Evolutionary conservation across 805 yeast species (phyloP).

Genomic region (Wickerhamomyces sydowiorum): DNA sequence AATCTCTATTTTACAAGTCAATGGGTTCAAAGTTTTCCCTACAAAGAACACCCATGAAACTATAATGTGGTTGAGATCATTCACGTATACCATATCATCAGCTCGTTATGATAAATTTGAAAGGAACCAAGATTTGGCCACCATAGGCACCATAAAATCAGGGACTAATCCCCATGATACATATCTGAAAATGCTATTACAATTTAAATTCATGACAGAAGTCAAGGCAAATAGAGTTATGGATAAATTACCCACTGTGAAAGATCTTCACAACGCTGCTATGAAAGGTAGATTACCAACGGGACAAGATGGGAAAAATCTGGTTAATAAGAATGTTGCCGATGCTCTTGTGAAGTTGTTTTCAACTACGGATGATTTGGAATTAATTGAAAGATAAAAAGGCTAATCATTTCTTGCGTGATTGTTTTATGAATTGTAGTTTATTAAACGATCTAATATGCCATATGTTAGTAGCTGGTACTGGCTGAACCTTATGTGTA

Average conservation of each 20-base stretch:
- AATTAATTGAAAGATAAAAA: constrained; percentile 16
- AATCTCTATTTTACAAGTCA: constrained; percentile 40
- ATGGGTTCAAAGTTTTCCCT: constrained; percentile 45
- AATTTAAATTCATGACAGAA: constrained; percentile 53
- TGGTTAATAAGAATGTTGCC: constrained; percentile 48
- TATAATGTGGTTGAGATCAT: constrained; percentile 46
- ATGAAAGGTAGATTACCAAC: constrained; percentile 29
- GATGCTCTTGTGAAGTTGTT: constrained; percentile 41
- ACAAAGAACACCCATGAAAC: constrained; percentile 42
- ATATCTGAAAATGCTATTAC: constrained; percentile 43
- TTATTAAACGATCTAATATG: constrained; percentile 14
- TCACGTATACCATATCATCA: constrained; percentile 49
- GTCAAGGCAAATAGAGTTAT: constrained; percentile 41
- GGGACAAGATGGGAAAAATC: constrained; percentile 37
- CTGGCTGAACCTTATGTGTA: not conserved
- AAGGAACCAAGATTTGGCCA: constrained; percentile 49
- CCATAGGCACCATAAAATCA: constrained; percentile 49
- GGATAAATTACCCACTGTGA: constrained; percentile 35
- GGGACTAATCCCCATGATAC: constrained; percentile 44
- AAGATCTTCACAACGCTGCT: constrained; percentile 21
- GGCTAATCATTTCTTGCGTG: constrained; percentile 5
- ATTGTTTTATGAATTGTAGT: constrained; percentile 13
- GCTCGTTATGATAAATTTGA: constrained; percentile 50
- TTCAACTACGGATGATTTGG: constrained; percentile 44
- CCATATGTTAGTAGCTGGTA: constrained; percentile 7